Percentiles rank a stretch among this genome's conserved stretches.
phyloP scores from a whole-genome alignment of 2,329 filamentous ascomycete genomes.

The Aspergillus thermomutatus region DNA sequence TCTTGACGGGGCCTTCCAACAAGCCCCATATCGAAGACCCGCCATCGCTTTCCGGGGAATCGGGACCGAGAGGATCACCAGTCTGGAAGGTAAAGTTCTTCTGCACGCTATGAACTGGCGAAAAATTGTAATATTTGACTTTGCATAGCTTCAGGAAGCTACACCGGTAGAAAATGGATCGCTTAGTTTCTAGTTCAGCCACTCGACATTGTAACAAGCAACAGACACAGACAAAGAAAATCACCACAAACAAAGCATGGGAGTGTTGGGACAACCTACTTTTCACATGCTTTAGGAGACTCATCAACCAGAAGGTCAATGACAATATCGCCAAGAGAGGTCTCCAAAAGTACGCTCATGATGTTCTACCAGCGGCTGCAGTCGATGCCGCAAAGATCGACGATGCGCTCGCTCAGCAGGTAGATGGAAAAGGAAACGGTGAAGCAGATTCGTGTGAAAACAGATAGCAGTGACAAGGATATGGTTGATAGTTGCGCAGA shows the following conservation, averaged over 20 bases:
- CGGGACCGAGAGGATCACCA: constrained; percentile 86
- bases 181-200: constrained; percentile 59
- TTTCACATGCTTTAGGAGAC: constrained; percentile 88
- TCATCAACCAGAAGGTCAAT: constrained; percentile 88
- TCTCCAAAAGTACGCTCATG: constrained; percentile 95
- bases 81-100: constrained; percentile 96
- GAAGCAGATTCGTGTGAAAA: neutral
- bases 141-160: constrained; percentile 99
- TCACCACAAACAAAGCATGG: constrained; percentile 4
- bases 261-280: constrained; percentile 58
- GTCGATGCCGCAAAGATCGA: constrained; percentile 13
- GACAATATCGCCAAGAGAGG: constrained; percentile 87
- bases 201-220: constrained; percentile 30
- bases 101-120: constrained; percentile 86
- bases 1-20: constrained; percentile 65
- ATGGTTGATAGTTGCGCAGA: neutral
- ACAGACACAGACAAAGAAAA: neutral
- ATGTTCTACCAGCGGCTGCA: constrained; percentile 13
- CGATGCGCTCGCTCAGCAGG: constrained; percentile 9
- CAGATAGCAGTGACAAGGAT: neutral
- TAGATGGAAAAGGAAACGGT: constrained; percentile 1
- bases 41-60: constrained; percentile 80
- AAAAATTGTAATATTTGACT: constrained; percentile 98
- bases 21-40: constrained; percentile 91
- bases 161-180: constrained; percentile 33